Conservation (phyloP, 257 asterid species). For the Oldenlandia corymbosa region DNA sequence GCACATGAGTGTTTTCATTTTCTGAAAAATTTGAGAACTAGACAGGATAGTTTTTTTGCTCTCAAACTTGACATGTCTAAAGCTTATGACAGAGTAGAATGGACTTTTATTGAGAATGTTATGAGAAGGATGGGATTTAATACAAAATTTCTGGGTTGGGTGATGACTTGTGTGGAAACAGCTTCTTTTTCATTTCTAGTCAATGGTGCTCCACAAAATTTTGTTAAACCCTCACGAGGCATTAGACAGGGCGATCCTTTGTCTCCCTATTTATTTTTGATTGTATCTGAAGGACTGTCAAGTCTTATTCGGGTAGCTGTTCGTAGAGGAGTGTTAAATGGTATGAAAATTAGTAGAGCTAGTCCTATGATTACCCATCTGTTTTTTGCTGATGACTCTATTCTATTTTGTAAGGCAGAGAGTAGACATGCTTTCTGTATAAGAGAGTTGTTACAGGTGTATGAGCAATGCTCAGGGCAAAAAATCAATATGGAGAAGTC, state of each 20-base stretch:
- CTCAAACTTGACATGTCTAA: no score
- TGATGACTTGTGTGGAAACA: no score
- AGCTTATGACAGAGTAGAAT: no score
- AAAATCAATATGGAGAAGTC: background rate
- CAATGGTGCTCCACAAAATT: no score
- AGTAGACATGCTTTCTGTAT: no score
- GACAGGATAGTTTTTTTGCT: no score
- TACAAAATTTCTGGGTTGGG: no score
- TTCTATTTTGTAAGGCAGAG: background rate
- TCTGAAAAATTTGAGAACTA: no score
- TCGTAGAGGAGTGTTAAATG: background rate
- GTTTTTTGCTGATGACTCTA: background rate
- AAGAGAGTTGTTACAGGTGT: background rate
- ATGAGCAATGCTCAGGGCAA: background rate
- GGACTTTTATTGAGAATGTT: no score
- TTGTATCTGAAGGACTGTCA: background rate
- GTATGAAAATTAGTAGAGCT: background rate
- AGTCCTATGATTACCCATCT: background rate
- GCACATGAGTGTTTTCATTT: no score
- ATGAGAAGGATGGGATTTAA: no score
- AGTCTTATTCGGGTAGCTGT: background rate
- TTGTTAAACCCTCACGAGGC: background rate
- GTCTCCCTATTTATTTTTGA: background rate
- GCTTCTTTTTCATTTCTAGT: no score
- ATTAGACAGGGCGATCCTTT: background rate